Percentiles rank a stretch among this genome's conserved stretches.
Conservation (phyloP, 768 basidiomycete species). For the Hypholoma sublateritium region DNA sequence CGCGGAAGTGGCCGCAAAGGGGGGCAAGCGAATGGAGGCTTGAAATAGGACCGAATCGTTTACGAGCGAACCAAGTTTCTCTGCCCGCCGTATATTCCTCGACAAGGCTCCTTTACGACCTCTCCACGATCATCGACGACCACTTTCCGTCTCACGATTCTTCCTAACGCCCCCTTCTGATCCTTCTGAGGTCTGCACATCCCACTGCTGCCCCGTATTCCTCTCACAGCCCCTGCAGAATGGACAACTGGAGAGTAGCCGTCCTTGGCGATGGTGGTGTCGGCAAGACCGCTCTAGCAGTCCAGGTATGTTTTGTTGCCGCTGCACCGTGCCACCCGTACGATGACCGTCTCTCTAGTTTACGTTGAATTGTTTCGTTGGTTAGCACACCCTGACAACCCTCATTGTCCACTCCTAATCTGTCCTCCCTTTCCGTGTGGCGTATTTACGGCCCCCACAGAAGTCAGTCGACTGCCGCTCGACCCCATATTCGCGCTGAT, state of each 20-base stretch:
- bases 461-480: conserved; percentile 40
- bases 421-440: background rate
- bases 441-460: conserved; percentile 32
- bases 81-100: conserved; percentile 28
- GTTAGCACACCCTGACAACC: conserved; percentile 44
- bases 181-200: background rate
- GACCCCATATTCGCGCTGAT: conserved; percentile 13
- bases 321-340: conserved; percentile 5
- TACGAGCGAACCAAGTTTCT: conserved; percentile 31
- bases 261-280: conserved; percentile 97
- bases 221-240: background rate
- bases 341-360: conserved; percentile 54
- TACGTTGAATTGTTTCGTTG: conserved; percentile 94
- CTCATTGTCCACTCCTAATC: conserved; percentile 11
- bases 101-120: conserved; percentile 56
- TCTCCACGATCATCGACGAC: conserved; percentile 69
- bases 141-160: conserved; percentile 30
- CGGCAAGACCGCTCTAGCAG: conserved; percentile 94
- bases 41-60: conserved; percentile 36
- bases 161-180: background rate
- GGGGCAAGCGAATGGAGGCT: conserved; percentile 13
- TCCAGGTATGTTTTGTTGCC: conserved; percentile 64
- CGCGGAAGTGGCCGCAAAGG: conserved; percentile 12
- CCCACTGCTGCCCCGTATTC: background rate
- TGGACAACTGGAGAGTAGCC: conserved; percentile 96